These are phyloP conservation scores for Pulveroboletus ravenelii DNA, from an alignment of 768 basidiomycete genomes.

Conservation along the genomic window DNA sequence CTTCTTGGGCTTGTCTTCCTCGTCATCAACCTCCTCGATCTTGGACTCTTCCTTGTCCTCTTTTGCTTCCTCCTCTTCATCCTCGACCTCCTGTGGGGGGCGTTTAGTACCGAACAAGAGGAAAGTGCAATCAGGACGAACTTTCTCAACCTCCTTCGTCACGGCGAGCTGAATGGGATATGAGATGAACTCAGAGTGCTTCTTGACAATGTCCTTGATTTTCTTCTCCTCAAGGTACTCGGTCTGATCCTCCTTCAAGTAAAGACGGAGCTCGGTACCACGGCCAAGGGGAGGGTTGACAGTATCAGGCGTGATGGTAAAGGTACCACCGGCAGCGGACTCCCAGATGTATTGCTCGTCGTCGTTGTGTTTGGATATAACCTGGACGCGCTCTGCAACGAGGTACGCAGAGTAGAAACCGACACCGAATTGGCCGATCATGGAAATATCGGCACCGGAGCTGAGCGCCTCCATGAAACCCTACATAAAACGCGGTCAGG, in stretches of 20 bases:
- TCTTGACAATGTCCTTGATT: slow-evolving; percentile 99
- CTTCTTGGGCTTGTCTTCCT: slow-evolving; percentile 83
- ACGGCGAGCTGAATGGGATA: slow-evolving; percentile 99
- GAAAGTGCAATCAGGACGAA: slow-evolving; percentile 31
- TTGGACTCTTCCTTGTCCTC: slow-evolving; percentile 74
- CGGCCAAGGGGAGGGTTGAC: slow-evolving; percentile 88
- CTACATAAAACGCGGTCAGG: slow-evolving; percentile 35
- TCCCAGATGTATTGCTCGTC: slow-evolving; percentile 99
- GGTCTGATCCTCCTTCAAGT: slow-evolving; percentile 96
- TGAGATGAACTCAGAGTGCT: slow-evolving; percentile 99
- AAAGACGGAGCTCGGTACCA: slow-evolving; percentile 88
- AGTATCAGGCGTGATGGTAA: slow-evolving; percentile 95
- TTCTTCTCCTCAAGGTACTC: slow-evolving; percentile 99
- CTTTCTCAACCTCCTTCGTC: slow-evolving; percentile 99
- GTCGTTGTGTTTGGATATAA: slow-evolving; percentile 99
- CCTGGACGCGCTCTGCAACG: slow-evolving; percentile 96
- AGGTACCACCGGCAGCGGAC: slow-evolving; percentile 99
- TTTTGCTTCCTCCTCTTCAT: slow-evolving; percentile 68
- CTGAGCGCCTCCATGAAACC: slow-evolving; percentile 99
- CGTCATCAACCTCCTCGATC: slow-evolving; percentile 80
- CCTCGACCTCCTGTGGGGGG: slow-evolving; percentile 71
- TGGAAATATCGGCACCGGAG: slow-evolving; percentile 86
- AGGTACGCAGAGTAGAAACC: slow-evolving; percentile 99
- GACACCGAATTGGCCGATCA: slow-evolving; percentile 99
- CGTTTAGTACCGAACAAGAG: neutral